phyloP scores from a whole-genome alignment of 305 asterid genomes.

The Stenogyne calaminthoides region DNA sequence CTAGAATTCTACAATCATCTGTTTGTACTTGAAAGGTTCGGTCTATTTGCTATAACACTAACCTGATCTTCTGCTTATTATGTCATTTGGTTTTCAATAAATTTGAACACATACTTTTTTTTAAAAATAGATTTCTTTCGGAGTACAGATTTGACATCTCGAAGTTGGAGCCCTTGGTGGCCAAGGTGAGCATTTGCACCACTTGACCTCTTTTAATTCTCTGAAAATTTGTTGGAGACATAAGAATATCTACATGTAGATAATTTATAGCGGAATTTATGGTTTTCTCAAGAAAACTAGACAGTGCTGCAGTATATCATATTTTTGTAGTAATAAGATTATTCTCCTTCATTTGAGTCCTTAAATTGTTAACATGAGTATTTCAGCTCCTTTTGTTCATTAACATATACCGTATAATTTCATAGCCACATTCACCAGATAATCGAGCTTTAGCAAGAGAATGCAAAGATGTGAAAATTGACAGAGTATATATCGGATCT shows the following conservation, averaged over 20 bases:
- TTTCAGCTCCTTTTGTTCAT: background rate
- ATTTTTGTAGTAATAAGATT: background rate
- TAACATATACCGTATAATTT: background rate
- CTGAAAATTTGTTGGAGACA: background rate
- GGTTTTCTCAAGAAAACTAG: no score
- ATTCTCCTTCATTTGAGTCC: background rate
- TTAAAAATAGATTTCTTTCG: slow-evolving; percentile 53
- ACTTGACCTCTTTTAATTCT: background rate
- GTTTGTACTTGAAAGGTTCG: no score
- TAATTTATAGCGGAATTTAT: no score
- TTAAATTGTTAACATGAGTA: background rate
- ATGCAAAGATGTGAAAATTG: slow-evolving; percentile 90
- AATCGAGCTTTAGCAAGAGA: slow-evolving; percentile 94
- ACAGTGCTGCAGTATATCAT: no score
- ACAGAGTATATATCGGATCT: slow-evolving; percentile 88
- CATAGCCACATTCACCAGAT: slow-evolving; percentile 60
- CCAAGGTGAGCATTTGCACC: slow-evolving; percentile 57
- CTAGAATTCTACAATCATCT: background rate
- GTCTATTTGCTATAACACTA: no score
- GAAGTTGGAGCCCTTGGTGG: slow-evolving; percentile 92
- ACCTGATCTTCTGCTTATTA: background rate
- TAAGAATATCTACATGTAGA: background rate
- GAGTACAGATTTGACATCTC: slow-evolving; percentile 87
- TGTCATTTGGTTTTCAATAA: background rate
- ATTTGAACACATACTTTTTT: background rate